These are phyloP conservation scores for Fusarium siculi DNA, from an alignment of 2,329 filamentous ascomycete genomes.

Conservation along the genomic window DNA sequence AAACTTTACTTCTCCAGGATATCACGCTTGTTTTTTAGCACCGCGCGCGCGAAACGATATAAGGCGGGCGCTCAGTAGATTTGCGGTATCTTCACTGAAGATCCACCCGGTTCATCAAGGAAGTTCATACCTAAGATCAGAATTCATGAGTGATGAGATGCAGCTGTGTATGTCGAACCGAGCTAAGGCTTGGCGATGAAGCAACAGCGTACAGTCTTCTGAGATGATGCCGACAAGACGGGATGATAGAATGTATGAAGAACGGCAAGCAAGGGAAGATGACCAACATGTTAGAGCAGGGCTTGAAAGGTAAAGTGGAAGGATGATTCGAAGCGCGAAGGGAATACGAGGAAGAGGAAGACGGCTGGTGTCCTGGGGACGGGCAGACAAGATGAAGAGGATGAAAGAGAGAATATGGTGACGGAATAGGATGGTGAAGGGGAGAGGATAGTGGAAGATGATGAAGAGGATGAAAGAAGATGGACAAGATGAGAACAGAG, in stretches of 20 bases:
- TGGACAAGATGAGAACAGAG: neutral
- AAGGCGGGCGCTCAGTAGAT: neutral
- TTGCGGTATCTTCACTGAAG: neutral
- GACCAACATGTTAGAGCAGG: neutral
- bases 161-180: neutral
- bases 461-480: neutral
- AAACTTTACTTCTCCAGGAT: neutral
- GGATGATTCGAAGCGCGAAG: neutral
- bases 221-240: neutral
- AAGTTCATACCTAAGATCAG: too few species aligned
- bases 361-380: too few species aligned
- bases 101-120: too few species aligned
- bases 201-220: conserved; percentile 5
- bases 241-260: neutral
- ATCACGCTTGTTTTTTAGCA: neutral
- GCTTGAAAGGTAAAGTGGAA: neutral
- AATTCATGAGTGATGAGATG: conserved; percentile 5
- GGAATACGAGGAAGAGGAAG: neutral
- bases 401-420: too few species aligned
- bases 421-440: neutral
- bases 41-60: neutral
- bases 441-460: neutral
- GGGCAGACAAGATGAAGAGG: neutral
- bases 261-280: neutral
- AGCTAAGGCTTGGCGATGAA: neutral